Percentiles rank a stretch among this genome's conserved stretches.
phyloP scores from a whole-genome alignment of 148 eudicot species.

The Persicaria tinctoria region DNA sequence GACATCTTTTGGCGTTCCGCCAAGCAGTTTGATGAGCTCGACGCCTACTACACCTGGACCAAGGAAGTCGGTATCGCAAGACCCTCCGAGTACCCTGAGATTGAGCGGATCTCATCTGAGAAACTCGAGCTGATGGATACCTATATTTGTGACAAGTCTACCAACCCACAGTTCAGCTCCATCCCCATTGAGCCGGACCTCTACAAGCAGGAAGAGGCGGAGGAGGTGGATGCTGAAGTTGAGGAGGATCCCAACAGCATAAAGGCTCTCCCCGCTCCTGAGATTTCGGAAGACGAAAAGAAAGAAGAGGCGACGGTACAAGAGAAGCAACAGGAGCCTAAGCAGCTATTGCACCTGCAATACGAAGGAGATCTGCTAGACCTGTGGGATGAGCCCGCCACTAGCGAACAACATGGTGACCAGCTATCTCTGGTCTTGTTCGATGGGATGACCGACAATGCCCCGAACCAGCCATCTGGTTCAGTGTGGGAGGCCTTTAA shows the following conservation, averaged over 20 bases:
- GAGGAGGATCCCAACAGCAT: conserved; percentile 55
- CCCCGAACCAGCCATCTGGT: conserved; percentile 15
- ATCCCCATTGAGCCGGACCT: background rate
- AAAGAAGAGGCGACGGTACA: conserved; percentile 10
- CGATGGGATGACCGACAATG: conserved; percentile 24
- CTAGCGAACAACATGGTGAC: conserved; percentile 44
- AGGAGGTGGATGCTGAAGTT: conserved; percentile 17
- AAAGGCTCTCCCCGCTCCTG: conserved; percentile 64
- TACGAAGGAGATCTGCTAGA: conserved; percentile 50
- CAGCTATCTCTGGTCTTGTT: conserved; percentile 61
- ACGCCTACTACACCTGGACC: conserved; percentile 55
- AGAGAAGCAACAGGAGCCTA: conserved; percentile 13
- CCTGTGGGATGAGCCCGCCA: conserved; percentile 39
- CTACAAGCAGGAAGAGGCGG: conserved; percentile 17
- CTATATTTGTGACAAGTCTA: conserved; percentile 43
- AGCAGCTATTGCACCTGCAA: background rate
- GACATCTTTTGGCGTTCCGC: conserved; percentile 48
- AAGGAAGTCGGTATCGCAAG: conserved; percentile 49
- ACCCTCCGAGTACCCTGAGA: conserved; percentile 65
- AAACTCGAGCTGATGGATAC: conserved; percentile 78
- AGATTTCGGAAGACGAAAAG: conserved; percentile 21
- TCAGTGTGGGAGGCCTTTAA: conserved; percentile 62
- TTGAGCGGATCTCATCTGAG: conserved; percentile 51
- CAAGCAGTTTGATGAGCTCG: conserved; percentile 78
- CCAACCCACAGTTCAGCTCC: conserved; percentile 17